Evolutionary conservation across 2,329 filamentous ascomycete species (phyloP).

Genomic region (Elsinoe perseae): DNA sequence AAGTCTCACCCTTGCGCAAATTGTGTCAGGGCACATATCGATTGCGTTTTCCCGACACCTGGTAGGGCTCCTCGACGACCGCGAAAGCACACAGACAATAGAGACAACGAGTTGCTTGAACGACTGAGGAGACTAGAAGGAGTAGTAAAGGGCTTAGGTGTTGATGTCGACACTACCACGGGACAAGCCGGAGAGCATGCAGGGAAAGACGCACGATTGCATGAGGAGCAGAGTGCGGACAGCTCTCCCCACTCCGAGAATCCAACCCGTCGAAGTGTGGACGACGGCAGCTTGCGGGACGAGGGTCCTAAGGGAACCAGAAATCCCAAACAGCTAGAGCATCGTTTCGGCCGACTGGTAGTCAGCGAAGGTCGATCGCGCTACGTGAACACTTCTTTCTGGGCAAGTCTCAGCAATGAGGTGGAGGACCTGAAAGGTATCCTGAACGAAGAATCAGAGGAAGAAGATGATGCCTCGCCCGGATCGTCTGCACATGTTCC

Average conservation of each 20-base stretch:
- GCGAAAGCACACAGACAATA: slow-evolving; percentile 54
- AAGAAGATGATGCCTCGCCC: slow-evolving; percentile 50
- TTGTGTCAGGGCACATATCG: slow-evolving; percentile 61
- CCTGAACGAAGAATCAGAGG: slow-evolving; percentile 53
- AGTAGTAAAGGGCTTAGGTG: slow-evolving; percentile 58
- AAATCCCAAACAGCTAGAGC: slow-evolving; percentile 26
- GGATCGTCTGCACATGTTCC: slow-evolving; percentile 31
- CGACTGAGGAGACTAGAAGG: slow-evolving; percentile 65
- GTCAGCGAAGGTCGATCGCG: slow-evolving; percentile 62
- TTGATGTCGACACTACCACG: slow-evolving; percentile 25
- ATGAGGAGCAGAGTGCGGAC: slow-evolving; percentile 22
- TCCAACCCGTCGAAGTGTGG: background rate
- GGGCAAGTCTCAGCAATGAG: slow-evolving; percentile 69
- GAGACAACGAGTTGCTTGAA: slow-evolving; percentile 59
- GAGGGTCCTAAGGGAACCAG: background rate
- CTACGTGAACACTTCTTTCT: slow-evolving; percentile 71
- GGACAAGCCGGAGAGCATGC: slow-evolving; percentile 1
- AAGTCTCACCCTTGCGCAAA: slow-evolving; percentile 71
- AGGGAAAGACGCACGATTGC: slow-evolving; percentile 19
- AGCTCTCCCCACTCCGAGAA: slow-evolving; percentile 5
- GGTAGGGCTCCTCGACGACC: slow-evolving; percentile 63
- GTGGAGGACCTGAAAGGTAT: slow-evolving; percentile 57
- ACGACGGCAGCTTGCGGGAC: background rate
- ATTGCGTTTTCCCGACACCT: slow-evolving; percentile 67
- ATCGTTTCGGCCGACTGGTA: slow-evolving; percentile 59